These are phyloP conservation scores for Neurospora terricola DNA, from an alignment of 495 filamentous ascomycete species.

Conservation along the genomic window DNA sequence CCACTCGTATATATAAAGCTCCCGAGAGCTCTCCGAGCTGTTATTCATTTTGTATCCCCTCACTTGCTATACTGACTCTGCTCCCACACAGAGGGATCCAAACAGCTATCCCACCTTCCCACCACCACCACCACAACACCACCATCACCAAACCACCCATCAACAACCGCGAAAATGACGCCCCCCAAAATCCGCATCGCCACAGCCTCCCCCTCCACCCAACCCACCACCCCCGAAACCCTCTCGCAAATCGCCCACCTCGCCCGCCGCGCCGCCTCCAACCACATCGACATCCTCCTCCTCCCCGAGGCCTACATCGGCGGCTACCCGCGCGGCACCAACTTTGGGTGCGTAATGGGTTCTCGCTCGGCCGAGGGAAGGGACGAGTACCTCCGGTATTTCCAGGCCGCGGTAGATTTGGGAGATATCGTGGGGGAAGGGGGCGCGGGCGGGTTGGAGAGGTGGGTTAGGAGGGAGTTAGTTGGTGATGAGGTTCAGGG, in stretches of 20 bases:
- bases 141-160: background rate
- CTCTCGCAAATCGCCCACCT: conserved; percentile 52
- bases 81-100: background rate
- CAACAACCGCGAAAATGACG: background rate
- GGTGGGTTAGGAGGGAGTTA: conserved; percentile 59
- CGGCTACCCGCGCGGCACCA: conserved; percentile 79
- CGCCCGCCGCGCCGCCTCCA: conserved; percentile 37
- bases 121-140: background rate
- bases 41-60: background rate
- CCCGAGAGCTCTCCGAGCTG: background rate
- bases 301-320: conserved; percentile 93
- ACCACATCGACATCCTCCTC: conserved; percentile 65
- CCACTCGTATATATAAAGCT: background rate
- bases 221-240: conserved; percentile 51
- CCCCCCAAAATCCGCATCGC: conserved; percentile 52
- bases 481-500: conserved; percentile 33
- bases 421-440: conserved; percentile 64
- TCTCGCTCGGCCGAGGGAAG: conserved; percentile 56
- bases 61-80: background rate
- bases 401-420: conserved; percentile 67
- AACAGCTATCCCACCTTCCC: background rate
- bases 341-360: conserved; percentile 68
- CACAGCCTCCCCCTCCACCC: conserved; percentile 68
- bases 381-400: conserved; percentile 79
- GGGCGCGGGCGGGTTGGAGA: conserved; percentile 52